Base-by-base conservation (phyloP, 1,284 basidiomycete genomes). In the Prillingera fragicola region DNA sequence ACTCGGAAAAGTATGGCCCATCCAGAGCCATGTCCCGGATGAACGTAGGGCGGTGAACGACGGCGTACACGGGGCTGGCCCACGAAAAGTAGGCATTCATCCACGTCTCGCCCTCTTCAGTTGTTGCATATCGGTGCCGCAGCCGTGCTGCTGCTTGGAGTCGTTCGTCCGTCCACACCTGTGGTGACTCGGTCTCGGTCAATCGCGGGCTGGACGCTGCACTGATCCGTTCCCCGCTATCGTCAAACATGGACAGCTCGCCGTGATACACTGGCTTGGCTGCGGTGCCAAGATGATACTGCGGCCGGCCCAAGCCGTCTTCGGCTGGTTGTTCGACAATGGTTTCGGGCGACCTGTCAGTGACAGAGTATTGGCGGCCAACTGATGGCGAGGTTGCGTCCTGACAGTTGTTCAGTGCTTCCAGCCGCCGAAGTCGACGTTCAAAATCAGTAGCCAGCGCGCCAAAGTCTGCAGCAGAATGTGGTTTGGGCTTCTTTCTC, bases 1-100 rank as follows among this genome's bases (percentile, higher is more conserved):
- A 43, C n/a, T 46, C 34, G n/a, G 38, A 42, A 33, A 52, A 52
- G 35, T 44, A 45, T 6, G 50, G 50, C 1, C 50, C 50, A 9
- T 48, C 42, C 7, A 52, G 29, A 18, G 50, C 50, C 50, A 52
- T 52, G 23, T 52, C 50, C 12, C 49, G 41, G 21, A 52, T 41
- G 45, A 52, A 52, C 7, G 34, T 25, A 3, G 36, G 38, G 9
- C 45, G 37, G 31, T 52, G 38, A 4, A 52, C 45, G 4, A 43
- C 37, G 14, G 33, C 45, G 31, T 52, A 47, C 6, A 43, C 45
- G 18, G 29, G 18, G n/a, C 34, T 35, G 7, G 50, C 42, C 50
- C 50, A 52, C 21, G 26, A 43, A 19, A 51, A 51, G 33, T 43
- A 51, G 17, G 41, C 21, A 17, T 51, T 41, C 33, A 51, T 33